phyloP scores from a whole-genome alignment of 2,329 filamentous ascomycete genomes.

The Colletotrichum musae region DNA sequence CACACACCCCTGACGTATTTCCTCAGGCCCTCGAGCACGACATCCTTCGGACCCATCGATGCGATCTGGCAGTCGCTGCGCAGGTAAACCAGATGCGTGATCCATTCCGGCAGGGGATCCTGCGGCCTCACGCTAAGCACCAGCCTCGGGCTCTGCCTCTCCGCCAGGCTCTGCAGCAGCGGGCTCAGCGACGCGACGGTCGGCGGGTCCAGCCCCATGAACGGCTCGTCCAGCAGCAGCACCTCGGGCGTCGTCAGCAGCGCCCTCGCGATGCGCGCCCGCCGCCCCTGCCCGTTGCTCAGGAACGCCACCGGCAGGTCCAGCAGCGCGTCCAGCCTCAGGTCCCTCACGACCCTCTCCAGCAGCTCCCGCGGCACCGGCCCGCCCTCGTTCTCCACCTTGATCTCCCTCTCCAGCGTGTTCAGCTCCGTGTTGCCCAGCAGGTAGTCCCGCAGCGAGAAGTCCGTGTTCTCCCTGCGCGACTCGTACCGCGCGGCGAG shows the following conservation, averaged over 20 bases:
- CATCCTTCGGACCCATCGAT: slow-evolving; percentile 74
- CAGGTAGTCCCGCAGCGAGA: slow-evolving; percentile 85
- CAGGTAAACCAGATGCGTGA: slow-evolving; percentile 85
- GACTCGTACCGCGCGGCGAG: slow-evolving; percentile 93
- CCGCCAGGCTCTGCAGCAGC: slow-evolving; percentile 78
- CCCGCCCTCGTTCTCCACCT: slow-evolving; percentile 60
- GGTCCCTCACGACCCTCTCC: slow-evolving; percentile 75
- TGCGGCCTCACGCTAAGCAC: slow-evolving; percentile 86
- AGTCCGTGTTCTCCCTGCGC: slow-evolving; percentile 87
- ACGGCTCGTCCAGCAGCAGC: slow-evolving; percentile 91
- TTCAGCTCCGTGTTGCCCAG: slow-evolving; percentile 88
- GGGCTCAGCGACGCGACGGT: slow-evolving; percentile 80
- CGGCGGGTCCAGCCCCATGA: slow-evolving; percentile 94
- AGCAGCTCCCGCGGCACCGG: slow-evolving; percentile 66
- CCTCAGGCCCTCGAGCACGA: slow-evolving; percentile 70
- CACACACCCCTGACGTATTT: slow-evolving; percentile 64
- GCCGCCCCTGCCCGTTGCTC: slow-evolving; percentile 92
- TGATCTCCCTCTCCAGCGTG: slow-evolving; percentile 66
- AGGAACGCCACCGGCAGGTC: slow-evolving; percentile 89
- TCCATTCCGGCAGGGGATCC: slow-evolving; percentile 90
- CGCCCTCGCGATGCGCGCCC: slow-evolving; percentile 90
- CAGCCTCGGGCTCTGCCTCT: slow-evolving; percentile 77
- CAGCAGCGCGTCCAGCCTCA: slow-evolving; percentile 78
- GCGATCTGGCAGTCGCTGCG: slow-evolving; percentile 76
- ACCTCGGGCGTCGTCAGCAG: slow-evolving; percentile 85